Conservation (phyloP, 805 yeast genomes). For the Wickerhamiella qilinensis region DNA sequence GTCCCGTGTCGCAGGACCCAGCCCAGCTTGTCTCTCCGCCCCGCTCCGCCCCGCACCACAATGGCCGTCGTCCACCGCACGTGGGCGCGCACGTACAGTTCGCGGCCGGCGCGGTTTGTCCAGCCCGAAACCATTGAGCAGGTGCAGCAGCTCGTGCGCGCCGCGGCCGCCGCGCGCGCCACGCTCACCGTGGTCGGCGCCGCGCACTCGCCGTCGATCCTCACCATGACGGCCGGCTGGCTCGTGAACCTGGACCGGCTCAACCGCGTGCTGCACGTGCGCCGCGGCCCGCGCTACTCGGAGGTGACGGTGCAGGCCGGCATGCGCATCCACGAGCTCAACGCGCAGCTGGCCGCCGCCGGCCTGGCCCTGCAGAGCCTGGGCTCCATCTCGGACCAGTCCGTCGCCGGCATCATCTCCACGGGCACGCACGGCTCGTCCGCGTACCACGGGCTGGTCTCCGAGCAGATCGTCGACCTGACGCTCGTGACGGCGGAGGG, state of each 20-base stretch:
- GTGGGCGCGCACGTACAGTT: constrained; percentile 84
- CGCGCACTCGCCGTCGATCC: constrained; percentile 87
- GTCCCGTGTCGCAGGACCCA: no score
- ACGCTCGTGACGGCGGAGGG: constrained; percentile 67
- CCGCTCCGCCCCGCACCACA: no score
- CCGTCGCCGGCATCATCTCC: constrained; percentile 87
- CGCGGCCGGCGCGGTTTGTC: constrained; percentile 60
- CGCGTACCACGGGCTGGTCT: constrained; percentile 77
- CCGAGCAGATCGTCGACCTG: constrained; percentile 71
- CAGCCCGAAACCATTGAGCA: constrained; percentile 65
- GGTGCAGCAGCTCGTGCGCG: constrained; percentile 45
- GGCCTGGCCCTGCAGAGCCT: constrained; percentile 76
- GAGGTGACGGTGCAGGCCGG: constrained; percentile 96
- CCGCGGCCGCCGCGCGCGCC: constrained; percentile 41
- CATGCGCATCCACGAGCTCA: constrained; percentile 57
- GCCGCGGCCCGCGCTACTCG: constrained; percentile 46
- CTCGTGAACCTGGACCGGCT: constrained; percentile 69
- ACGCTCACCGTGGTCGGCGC: constrained; percentile 79
- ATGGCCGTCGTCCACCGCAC: no score
- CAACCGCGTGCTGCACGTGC: constrained; percentile 34
- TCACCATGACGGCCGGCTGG: constrained; percentile 84
- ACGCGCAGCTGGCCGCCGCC: constrained; percentile 41
- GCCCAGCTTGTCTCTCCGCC: no score
- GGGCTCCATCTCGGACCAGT: constrained; percentile 88
- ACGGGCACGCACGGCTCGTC: constrained; percentile 97